phyloP scores from a whole-genome alignment of 169 alveolate genomes.

The Eimeria mitis region DNA sequence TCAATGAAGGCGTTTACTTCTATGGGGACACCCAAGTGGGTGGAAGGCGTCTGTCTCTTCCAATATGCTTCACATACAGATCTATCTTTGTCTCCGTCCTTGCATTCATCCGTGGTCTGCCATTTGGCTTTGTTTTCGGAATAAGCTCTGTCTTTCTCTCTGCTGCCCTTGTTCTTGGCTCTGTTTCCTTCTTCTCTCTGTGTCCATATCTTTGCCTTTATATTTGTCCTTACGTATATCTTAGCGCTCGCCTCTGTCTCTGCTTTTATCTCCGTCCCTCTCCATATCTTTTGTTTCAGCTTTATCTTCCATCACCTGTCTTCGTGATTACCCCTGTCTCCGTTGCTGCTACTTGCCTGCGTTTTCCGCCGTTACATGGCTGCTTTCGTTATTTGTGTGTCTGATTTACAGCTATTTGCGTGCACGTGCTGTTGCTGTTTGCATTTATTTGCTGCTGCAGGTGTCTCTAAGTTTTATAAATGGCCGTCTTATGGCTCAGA shows the following conservation, averaged over 20 bases:
- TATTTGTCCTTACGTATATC: too few species aligned
- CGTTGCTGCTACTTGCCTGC: background rate
- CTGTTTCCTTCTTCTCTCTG: too few species aligned
- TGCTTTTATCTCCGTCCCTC: background rate
- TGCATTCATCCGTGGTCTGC: too few species aligned
- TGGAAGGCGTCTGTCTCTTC: background rate
- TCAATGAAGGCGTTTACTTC: slow-evolving; percentile 35
- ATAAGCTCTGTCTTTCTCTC: background rate
- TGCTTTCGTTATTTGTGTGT: too few species aligned
- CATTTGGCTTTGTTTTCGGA: background rate
- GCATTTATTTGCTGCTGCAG: slow-evolving; percentile 5
- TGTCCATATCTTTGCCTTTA: too few species aligned
- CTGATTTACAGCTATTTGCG: background rate
- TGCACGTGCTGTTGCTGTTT: background rate
- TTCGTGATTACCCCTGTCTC: background rate
- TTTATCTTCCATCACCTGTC: background rate
- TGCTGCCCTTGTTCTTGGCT: background rate
- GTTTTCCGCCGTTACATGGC: background rate
- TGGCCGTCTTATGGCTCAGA: slow-evolving; percentile 53
- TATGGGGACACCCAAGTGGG: slow-evolving; percentile 33
- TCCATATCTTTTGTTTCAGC: background rate
- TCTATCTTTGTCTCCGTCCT: too few species aligned
- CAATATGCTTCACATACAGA: background rate
- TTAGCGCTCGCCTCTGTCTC: background rate
- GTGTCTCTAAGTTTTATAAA: slow-evolving; percentile 32